Base-by-base conservation (phyloP, 306 rosid genomes). In the Herpetospermum pedunculosum region DNA sequence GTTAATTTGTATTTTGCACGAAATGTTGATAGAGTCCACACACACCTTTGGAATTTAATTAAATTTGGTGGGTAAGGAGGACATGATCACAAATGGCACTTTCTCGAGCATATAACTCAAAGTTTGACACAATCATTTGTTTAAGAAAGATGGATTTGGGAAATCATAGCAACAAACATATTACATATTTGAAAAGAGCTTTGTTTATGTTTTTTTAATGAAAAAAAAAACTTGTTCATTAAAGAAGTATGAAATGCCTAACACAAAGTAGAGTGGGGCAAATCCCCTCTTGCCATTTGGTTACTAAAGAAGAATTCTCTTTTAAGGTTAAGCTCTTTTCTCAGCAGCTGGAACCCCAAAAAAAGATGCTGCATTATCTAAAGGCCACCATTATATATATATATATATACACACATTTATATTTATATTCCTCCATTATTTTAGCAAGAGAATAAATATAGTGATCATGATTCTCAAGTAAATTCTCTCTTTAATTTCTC, bases 71-170 rank as follows among this genome's bases (percentile, higher is more conserved):
- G 43, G 0, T 35, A 18, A 62, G 26, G 16, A 62, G 26, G 16
- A 6, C 15, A 62, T 35, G 70, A 62, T 34, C 23, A 62, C 70
- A 62, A 62, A 62, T 32, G 70, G 8, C 21, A 1, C 10, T 78
- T 80, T 85, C 90, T 92, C 83, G 93, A 88, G 97, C 93, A 57
- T 34, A 80, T 83, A 80, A 88, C 86, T 80, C 44, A 54, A n/a
- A 43, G 23, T 67, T 84, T 83, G 87, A 86, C 87, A 77, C 75
- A 73, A 88, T 84, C 70, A 64, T 44, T 46, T 16, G 21, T 6
- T 8, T 73, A 21, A 25, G 14, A 69, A 69, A 69, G 6, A 32
- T 18, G 29, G 29, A 62, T 32, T 1, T 59, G 15, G 69, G 70
- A 35, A 62, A 62, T 32, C 28, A 62, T 32, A 62, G 16, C 16